A percentile compares a stretch with the other conserved stretches of the same genome.
Evolutionary conservation across 2,329 filamentous ascomycete species (phyloP).

Genomic region (Rosellinia necatrix): DNA sequence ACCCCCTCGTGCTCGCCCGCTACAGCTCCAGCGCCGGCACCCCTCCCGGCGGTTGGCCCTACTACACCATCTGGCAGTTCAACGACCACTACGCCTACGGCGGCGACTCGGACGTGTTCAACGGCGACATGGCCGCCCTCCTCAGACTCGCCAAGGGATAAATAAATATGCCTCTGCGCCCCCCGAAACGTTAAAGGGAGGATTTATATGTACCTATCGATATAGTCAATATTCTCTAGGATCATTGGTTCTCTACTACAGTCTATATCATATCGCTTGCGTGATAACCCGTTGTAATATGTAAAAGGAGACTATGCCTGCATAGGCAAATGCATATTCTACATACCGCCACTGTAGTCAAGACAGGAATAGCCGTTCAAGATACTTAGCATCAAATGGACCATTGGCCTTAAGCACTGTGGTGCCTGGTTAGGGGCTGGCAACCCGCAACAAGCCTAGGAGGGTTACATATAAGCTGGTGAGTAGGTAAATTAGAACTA

Average conservation of each 20-base stretch:
- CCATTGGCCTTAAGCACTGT: too few relatives aligned
- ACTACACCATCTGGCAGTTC: slow-evolving; percentile 61
- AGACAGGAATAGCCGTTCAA: too few relatives aligned
- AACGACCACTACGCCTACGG: slow-evolving; percentile 52
- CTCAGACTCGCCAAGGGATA: slow-evolving; percentile 33
- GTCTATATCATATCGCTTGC: background rate
- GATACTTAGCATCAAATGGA: too few relatives aligned
- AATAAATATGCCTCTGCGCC: too few relatives aligned
- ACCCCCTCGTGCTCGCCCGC: slow-evolving; percentile 53
- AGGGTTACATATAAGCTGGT: background rate
- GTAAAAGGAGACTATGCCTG: too few relatives aligned
- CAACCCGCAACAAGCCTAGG: background rate
- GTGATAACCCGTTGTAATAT: too few relatives aligned
- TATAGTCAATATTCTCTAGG: background rate
- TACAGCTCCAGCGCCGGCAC: slow-evolving; percentile 49
- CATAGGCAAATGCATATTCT: too few relatives aligned
- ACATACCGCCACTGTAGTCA: too few relatives aligned
- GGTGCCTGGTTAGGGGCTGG: too few relatives aligned
- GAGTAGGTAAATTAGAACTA: background rate
- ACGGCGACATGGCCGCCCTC: slow-evolving; percentile 44
- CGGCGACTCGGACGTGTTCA: slow-evolving; percentile 59
- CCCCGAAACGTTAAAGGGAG: background rate
- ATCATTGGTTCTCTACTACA: background rate
- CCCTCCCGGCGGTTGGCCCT: slow-evolving; percentile 56
- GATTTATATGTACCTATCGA: background rate